Evolutionary conservation across 768 basidiomycete species (phyloP).

Genomic region (Ramaria rubella): DNA sequence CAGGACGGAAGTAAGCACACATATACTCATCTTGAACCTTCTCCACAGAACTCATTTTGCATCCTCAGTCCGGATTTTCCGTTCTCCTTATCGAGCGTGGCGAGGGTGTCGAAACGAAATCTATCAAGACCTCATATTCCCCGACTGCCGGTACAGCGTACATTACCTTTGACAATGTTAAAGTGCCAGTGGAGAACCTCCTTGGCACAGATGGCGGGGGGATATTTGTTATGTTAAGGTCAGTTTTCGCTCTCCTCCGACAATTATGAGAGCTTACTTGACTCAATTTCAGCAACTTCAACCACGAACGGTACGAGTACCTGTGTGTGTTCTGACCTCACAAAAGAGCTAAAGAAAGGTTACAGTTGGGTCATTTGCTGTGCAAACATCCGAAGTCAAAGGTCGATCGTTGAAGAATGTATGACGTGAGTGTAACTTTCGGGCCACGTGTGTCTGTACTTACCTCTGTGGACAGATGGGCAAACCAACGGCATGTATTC

Average conservation of each 20-base stretch:
- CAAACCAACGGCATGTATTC: slow-evolving; percentile 83
- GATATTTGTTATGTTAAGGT: slow-evolving; percentile 47
- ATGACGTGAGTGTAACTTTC: slow-evolving; percentile 41
- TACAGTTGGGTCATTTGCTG: slow-evolving; percentile 79
- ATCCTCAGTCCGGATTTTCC: slow-evolving; percentile 55
- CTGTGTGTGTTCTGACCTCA: neutral
- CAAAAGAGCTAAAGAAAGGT: slow-evolving; percentile 1
- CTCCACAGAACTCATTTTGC: neutral
- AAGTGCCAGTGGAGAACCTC: slow-evolving; percentile 82
- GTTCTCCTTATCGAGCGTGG: slow-evolving; percentile 80
- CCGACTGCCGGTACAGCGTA: slow-evolving; percentile 80
- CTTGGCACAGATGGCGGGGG: slow-evolving; percentile 76
- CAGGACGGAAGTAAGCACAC: slow-evolving; percentile 45
- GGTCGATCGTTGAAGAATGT: slow-evolving; percentile 74
- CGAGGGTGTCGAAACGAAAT: slow-evolving; percentile 76
- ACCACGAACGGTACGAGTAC: slow-evolving; percentile 62
- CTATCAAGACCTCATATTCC: slow-evolving; percentile 90
- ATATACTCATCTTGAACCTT: neutral
- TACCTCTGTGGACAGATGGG: slow-evolving; percentile 49
- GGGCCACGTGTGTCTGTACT: neutral
- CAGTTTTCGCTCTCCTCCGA: neutral
- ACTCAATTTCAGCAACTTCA: slow-evolving; percentile 64
- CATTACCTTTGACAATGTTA: slow-evolving; percentile 77
- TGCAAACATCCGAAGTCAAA: slow-evolving; percentile 55
- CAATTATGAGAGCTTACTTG: slow-evolving; percentile 36